phyloP scores from a whole-genome alignment of 2,329 filamentous ascomycete genomes.

The Pseudogymnoascus sp. region DNA sequence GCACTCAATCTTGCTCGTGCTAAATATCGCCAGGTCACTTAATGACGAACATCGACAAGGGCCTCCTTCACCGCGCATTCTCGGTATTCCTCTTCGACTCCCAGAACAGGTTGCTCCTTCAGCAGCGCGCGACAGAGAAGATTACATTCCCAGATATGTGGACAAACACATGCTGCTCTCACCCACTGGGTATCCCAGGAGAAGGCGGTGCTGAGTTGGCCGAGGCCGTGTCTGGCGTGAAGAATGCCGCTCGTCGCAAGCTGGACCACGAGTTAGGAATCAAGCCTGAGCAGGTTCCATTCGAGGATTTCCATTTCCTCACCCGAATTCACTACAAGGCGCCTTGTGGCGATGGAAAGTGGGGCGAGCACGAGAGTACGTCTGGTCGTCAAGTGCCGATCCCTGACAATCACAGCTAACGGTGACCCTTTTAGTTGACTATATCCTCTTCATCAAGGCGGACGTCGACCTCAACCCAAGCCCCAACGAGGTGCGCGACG shows the following conservation, averaged over 20 bases:
- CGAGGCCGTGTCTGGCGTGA: slow-evolving; percentile 76
- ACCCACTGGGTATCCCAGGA: slow-evolving; percentile 82
- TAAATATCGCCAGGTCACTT: slow-evolving; percentile 63
- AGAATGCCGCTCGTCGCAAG: slow-evolving; percentile 87
- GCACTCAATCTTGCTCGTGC: background rate
- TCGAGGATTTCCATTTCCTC: slow-evolving; percentile 87
- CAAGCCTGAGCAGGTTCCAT: slow-evolving; percentile 75
- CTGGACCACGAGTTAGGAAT: slow-evolving; percentile 93
- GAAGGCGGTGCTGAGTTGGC: slow-evolving; percentile 81
- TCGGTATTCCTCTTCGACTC: slow-evolving; percentile 97
- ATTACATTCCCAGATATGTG: slow-evolving; percentile 99
- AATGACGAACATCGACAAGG: slow-evolving; percentile 97
- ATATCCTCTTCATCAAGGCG: slow-evolving; percentile 96
- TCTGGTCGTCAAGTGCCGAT: slow-evolving; percentile 17
- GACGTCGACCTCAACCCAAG: slow-evolving; percentile 79
- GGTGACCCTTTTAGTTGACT: slow-evolving; percentile 63
- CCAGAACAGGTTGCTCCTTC: slow-evolving; percentile 83
- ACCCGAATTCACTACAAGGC: slow-evolving; percentile 98
- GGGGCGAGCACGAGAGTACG: slow-evolving; percentile 97
- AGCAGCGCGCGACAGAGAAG: slow-evolving; percentile 93
- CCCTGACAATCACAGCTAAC: slow-evolving; percentile 11
- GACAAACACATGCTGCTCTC: slow-evolving; percentile 99
- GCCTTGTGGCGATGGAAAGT: slow-evolving; percentile 81
- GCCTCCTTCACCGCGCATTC: slow-evolving; percentile 92
- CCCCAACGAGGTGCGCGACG: slow-evolving; percentile 81